Percentiles rank a stretch among this genome's conserved stretches.
Conservation (phyloP, 1,139 yeast genomes). For the Geotrichum australiense region DNA sequence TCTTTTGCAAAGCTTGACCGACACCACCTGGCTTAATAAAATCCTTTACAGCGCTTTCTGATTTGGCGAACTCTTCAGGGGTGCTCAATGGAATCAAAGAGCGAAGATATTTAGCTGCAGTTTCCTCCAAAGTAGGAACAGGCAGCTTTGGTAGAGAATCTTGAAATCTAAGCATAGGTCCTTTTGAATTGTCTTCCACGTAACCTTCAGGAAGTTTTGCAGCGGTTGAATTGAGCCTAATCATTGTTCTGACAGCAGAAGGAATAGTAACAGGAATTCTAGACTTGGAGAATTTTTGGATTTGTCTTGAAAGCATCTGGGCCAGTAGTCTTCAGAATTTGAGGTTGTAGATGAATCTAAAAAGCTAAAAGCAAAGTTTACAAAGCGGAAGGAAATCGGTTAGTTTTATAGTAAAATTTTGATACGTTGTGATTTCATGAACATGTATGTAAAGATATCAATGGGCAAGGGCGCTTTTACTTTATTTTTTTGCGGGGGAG, state of each 20-base stretch:
- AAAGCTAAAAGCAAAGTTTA: no score
- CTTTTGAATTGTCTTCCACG: slow-evolving; percentile 43
- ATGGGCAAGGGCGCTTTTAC: no score
- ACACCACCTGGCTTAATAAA: slow-evolving; percentile 56
- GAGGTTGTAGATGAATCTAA: slow-evolving; percentile 2
- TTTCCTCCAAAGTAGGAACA: slow-evolving; percentile 72
- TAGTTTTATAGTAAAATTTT: no score
- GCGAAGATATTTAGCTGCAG: slow-evolving; percentile 62
- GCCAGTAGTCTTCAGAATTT: no score
- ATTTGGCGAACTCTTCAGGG: slow-evolving; percentile 49
- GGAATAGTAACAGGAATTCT: no score
- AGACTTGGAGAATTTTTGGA: no score
- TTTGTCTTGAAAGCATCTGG: no score
- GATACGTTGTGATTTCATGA: background rate
- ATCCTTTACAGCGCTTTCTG: slow-evolving; percentile 56
- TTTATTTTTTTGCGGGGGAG: slow-evolving; percentile 8
- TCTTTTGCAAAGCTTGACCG: slow-evolving; percentile 62
- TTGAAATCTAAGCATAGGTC: slow-evolving; percentile 69
- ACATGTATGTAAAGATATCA: no score
- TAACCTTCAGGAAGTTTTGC: slow-evolving; percentile 28
- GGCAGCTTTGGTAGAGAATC: slow-evolving; percentile 75
- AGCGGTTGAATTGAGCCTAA: slow-evolving; percentile 31
- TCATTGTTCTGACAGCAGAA: slow-evolving; percentile 8
- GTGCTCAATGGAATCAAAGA: slow-evolving; percentile 64
- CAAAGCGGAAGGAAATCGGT: no score